Evolutionary conservation across 805 yeast genomes (phyloP).

Genomic region (Suhomyces sp.): DNA sequence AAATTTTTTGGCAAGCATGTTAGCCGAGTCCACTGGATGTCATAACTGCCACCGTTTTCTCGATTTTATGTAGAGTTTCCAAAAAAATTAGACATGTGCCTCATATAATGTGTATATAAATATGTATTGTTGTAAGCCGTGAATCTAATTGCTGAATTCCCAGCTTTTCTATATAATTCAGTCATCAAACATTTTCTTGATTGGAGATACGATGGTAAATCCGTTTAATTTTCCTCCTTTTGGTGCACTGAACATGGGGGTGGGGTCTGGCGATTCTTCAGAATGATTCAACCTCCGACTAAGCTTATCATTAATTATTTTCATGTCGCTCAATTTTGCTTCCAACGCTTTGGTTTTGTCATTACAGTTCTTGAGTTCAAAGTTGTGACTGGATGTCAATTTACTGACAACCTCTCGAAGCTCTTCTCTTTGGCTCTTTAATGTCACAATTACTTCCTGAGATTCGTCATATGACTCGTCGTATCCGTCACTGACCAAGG

Average conservation of each 20-base stretch:
- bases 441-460: constrained; percentile 8
- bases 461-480: constrained; percentile 10
- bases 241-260: not conserved
- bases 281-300: constrained; percentile 19
- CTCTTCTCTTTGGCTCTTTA: constrained; percentile 38
- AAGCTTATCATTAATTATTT: constrained; percentile 32
- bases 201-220: constrained; percentile 35
- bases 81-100: not conserved
- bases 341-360: constrained; percentile 36
- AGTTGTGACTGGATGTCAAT: constrained; percentile 33
- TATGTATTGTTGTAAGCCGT: not conserved
- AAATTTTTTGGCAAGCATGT: too few relatives aligned
- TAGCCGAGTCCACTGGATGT: too few relatives aligned
- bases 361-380: constrained; percentile 33
- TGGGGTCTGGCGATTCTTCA: not conserved
- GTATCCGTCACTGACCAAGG: constrained; percentile 7
- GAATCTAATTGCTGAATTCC: not conserved
- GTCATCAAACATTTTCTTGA: constrained; percentile 12
- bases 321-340: constrained; percentile 26
- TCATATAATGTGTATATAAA: not conserved
- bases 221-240: constrained; percentile 41
- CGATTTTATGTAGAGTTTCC: too few relatives aligned
- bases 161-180: not conserved
- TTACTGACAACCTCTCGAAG: constrained; percentile 39
- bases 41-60: too few relatives aligned